Conservation (phyloP, 2,329 filamentous ascomycete genomes). For the Aspergillus tamarii region DNA sequence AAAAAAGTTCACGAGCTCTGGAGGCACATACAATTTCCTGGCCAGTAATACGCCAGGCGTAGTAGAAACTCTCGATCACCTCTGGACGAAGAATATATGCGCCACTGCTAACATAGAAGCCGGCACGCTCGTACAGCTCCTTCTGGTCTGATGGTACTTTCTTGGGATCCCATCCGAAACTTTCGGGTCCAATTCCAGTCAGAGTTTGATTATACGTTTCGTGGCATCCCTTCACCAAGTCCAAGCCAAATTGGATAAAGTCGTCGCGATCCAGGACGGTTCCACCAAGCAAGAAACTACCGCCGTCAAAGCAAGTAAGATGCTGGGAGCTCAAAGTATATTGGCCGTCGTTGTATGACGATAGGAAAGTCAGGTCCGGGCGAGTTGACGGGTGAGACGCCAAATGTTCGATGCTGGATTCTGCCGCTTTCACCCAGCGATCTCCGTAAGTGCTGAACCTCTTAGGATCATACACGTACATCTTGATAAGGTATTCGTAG, state of each 20-base stretch:
- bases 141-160: conserved; percentile 50
- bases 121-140: conserved; percentile 66
- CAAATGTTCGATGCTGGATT: conserved; percentile 74
- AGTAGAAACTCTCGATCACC: conserved; percentile 83
- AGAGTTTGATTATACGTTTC: conserved; percentile 70
- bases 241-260: conserved; percentile 74
- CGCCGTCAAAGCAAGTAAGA: conserved; percentile 80
- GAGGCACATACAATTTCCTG: conserved; percentile 54
- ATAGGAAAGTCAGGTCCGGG: conserved; percentile 70
- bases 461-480: conserved; percentile 76
- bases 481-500: conserved; percentile 91
- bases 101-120: conserved; percentile 69
- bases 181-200: conserved; percentile 77
- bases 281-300: conserved; percentile 82
- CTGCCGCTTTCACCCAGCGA: conserved; percentile 73
- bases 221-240: conserved; percentile 72
- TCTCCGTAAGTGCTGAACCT: conserved; percentile 69
- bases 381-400: conserved; percentile 67
- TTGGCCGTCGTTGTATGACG: conserved; percentile 40
- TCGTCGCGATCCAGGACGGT: conserved; percentile 66
- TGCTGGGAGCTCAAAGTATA: conserved; percentile 47
- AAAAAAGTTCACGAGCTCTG: background rate
- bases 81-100: conserved; percentile 76
- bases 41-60: conserved; percentile 79
- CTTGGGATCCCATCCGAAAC: conserved; percentile 65